phyloP scores from a whole-genome alignment of 1,284 basidiomycete genomes.

The Prillingera fragicola region DNA sequence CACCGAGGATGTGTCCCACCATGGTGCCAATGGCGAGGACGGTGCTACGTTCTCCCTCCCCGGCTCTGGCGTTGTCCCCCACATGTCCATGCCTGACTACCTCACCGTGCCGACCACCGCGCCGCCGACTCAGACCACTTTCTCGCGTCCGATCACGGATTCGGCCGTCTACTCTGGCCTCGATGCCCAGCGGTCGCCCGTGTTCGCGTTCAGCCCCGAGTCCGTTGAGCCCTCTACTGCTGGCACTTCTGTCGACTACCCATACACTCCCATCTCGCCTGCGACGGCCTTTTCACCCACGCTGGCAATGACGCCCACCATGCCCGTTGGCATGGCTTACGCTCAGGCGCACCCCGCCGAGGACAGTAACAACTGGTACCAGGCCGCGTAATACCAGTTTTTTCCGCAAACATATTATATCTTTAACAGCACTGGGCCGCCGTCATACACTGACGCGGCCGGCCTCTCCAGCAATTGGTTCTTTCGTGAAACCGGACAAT shows the following conservation, averaged over 20 bases:
- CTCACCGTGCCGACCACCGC: slow-evolving; percentile 6
- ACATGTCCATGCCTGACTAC: slow-evolving; percentile 13
- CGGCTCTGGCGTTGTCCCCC: slow-evolving; percentile 5
- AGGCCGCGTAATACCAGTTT: too few relatives aligned
- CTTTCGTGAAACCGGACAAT: too few relatives aligned
- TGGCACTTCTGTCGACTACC: slow-evolving; percentile 13
- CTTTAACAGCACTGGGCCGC: too few relatives aligned
- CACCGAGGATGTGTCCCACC: slow-evolving; percentile 12
- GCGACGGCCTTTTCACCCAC: slow-evolving; percentile 10
- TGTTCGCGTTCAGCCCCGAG: slow-evolving; percentile 11
- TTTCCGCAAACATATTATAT: too few relatives aligned
- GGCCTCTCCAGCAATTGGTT: too few relatives aligned
- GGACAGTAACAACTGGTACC: too few relatives aligned
- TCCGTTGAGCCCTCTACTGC: slow-evolving; percentile 6
- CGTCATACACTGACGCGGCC: too few relatives aligned
- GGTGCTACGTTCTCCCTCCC: slow-evolving; percentile 3
- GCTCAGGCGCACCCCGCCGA: too few relatives aligned
- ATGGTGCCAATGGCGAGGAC: slow-evolving; percentile 7
- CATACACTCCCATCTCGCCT: slow-evolving; percentile 18
- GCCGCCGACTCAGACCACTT: not conserved
- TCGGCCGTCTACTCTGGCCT: not conserved
- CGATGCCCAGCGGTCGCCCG: slow-evolving; percentile 7
- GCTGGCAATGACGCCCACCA: slow-evolving; percentile 6
- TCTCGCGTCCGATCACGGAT: not conserved
- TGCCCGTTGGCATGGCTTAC: too few relatives aligned